Evolutionary conservation across 306 rosid genomes (phyloP), one percentile per base, ranked within the genome.

Genomic region (Gastrolobium bilobum): DNA sequence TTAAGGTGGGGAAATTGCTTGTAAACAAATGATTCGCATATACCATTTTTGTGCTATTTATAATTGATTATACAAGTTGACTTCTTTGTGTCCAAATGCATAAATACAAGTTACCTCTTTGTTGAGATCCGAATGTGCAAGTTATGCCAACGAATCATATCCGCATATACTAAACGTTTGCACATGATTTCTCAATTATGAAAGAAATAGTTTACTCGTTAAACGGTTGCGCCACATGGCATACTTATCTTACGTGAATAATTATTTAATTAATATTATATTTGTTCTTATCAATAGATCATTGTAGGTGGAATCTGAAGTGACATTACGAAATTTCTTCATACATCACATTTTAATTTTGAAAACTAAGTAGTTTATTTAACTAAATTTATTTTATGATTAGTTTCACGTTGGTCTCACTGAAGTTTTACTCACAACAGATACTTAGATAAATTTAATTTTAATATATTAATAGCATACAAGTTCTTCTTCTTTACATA

Each of bases 111-210:
- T 52, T 47, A 34, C 38, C 48, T 7, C 7, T 7, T 62, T 4
- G 7, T 35, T 58, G 15, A 43, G 63, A 69, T 70, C 71, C n/a
- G 9, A 79, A 62, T 44, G 44, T 60, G 7, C 54, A 59, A 79
- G 62, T 47, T 69, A 47, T 70, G 13, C 71, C 34, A 51, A 11
- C 29, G 64, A 59, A 79, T 69, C 33, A 58, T 47, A 44, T 34
- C 44, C 1, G 64, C 62, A 79, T 58, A 79, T 69, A 14, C 77
- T 13, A 54, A 65, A 13, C 81, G 34, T 65, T 42, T 66, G 68
- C 9, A 26, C 37, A 30, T n/a, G 44, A 35, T 62, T 62, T 62
- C 11, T 62, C 9, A 10, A 42, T 42, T 38, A 56, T 7, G 38
- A 31, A 58, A 58, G 64, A 56, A 56, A 58, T 58, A 30, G 39